phyloP scores from a whole-genome alignment of 2,329 filamentous ascomycete genomes.

The Blastomyces gilchristii region DNA sequence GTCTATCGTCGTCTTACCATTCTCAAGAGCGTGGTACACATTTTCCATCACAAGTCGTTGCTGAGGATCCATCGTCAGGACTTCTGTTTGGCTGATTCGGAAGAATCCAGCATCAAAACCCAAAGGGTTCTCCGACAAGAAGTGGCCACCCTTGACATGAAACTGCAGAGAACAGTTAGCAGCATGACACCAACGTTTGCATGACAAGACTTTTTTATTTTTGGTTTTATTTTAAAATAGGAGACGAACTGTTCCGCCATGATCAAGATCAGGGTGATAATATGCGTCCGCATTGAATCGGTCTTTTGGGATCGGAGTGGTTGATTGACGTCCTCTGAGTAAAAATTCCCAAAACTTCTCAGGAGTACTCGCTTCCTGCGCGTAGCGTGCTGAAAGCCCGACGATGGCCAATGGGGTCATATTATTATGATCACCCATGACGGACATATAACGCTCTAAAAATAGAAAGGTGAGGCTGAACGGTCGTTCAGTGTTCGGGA shows the following conservation, averaged over 20 bases:
- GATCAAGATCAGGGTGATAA: conserved; percentile 31
- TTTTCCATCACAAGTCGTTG: conserved; percentile 17
- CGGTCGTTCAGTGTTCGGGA: not conserved
- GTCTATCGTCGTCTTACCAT: conserved; percentile 8
- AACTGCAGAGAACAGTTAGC: conserved; percentile 4
- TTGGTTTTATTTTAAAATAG: too few relatives aligned
- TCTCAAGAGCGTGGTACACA: conserved; percentile 17
- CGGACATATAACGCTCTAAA: not conserved
- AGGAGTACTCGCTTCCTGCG: conserved; percentile 24
- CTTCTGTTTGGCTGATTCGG: conserved; percentile 12
- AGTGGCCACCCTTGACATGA: conserved; percentile 8
- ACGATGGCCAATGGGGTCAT: conserved; percentile 23
- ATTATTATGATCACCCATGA: conserved; percentile 1
- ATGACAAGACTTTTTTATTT: not conserved
- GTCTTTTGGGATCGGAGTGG: conserved; percentile 28
- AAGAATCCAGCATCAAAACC: conserved; percentile 12
- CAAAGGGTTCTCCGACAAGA: conserved; percentile 7
- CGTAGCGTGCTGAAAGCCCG: conserved; percentile 25
- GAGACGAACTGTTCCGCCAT: conserved; percentile 24
- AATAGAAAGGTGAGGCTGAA: not conserved
- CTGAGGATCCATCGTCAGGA: conserved; percentile 16
- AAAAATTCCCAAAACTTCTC: conserved; percentile 29
- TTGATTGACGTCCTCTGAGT: conserved; percentile 22
- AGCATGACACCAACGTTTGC: not conserved
- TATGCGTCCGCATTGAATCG: conserved; percentile 27